These are phyloP conservation scores for Trypanosoma vivax DNA, from an alignment of 208 protist genomes.

Conservation along the genomic window DNA sequence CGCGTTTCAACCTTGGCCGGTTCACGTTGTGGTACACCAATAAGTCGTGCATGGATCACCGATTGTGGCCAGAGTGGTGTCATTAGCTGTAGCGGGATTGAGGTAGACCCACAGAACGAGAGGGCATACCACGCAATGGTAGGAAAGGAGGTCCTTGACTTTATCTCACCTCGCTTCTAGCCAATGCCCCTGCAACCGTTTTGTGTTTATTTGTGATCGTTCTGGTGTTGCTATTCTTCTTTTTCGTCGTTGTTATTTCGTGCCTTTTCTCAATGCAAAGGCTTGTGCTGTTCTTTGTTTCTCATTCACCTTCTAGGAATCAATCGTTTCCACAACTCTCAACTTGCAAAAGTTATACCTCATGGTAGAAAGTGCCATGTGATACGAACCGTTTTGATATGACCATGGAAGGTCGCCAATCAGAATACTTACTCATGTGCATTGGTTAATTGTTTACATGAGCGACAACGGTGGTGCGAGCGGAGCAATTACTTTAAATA, in stretches of 20 bases:
- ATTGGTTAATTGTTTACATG: too few relatives aligned
- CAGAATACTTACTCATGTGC: too few relatives aligned
- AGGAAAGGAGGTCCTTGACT: slow-evolving; percentile 72
- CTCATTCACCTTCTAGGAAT: too few relatives aligned
- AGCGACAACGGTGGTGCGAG: too few relatives aligned
- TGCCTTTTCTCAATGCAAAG: background rate
- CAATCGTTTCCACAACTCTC: too few relatives aligned
- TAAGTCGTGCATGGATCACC: slow-evolving; percentile 82
- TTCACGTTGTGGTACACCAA: slow-evolving; percentile 75
- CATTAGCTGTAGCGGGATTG: slow-evolving; percentile 54
- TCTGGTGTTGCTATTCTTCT: slow-evolving; percentile 2
- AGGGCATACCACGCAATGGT: slow-evolving; percentile 47
- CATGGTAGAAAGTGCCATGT: too few relatives aligned
- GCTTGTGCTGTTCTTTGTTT: background rate
- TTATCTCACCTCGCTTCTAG: slow-evolving; percentile 73
- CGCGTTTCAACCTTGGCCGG: slow-evolving; percentile 48
- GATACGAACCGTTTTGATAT: too few relatives aligned
- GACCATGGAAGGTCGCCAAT: too few relatives aligned
- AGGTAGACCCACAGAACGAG: slow-evolving; percentile 43
- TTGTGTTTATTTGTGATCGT: background rate
- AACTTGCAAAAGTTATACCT: too few relatives aligned
- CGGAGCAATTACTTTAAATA: too few relatives aligned
- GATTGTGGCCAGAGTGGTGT: slow-evolving; percentile 86
- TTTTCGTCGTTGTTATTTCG: background rate
- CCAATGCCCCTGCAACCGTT: background rate